Base-by-base conservation (phyloP, 2,329 filamentous ascomycete species). In the Knufia petricola region DNA sequence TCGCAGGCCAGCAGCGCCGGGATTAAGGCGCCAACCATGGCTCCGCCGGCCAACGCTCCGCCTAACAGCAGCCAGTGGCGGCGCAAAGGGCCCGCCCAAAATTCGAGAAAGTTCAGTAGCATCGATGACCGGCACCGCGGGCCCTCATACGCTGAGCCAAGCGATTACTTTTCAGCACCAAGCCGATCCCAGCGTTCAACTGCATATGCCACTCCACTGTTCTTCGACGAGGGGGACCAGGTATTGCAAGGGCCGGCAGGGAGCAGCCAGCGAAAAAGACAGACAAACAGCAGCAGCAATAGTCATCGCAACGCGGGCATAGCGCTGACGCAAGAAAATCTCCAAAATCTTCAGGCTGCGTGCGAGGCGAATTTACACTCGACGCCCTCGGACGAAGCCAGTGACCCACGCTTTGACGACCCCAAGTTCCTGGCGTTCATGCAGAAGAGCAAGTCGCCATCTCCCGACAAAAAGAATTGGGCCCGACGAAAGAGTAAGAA, bases 401-500 rank as follows among this genome's bases (percentile, higher is more conserved):
- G 17, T 17, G 47, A 40, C 19, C 37, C 32, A 36, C 37, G 40
- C 21, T 47, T 47, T 39, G 21, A 21, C 34, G 34, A 47, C 13
- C 44, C 44, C 6, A 47, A 28, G 4, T 38, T 47, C 23, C 44
- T 37, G 38, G 44, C 46, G 21, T 47, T 51, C 50, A 58, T 58
- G 55, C 53, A 48, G 49, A 58, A 56, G 50, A 53, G 52, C 49
- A 56, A 53, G 50, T 56, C 52, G 24, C 31, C 13, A 19, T 48
- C 46, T 41, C 46, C 46, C 31, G 46, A 50, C n/a, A 50, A 47
- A 36, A 58, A 53, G 41, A 56, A 58, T 40, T 47, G 53, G 17
- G 53, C 52, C 41, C 55, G 50, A 43, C 51, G 54, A 17, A 61
- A 58, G 48, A 49, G 52, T 15, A 57, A 56, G 46, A 48, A 59